Base-by-base conservation (phyloP, 805 yeast genomes). In the Brettanomyces sp. region DNA sequence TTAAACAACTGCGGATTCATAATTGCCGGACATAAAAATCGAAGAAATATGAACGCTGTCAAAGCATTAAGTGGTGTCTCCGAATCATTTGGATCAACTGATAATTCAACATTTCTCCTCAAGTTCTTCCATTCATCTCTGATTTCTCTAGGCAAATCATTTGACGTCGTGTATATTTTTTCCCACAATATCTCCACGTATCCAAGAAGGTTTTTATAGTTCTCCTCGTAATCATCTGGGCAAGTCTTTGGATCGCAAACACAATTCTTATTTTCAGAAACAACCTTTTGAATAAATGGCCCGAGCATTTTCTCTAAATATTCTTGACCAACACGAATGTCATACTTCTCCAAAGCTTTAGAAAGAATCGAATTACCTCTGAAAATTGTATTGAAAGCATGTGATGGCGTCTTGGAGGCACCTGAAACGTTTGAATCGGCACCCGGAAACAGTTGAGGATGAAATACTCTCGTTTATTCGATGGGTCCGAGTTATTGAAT, bases 11-110 rank as follows among this genome's bases (percentile, higher is more conserved):
- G 88, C 0, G 99, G 99, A 56, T 88, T 90, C 57, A 93, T 65
- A 28, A 91, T 76, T 0, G 96, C 95, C 0, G 99, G 98, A 56
- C 96, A 89, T 52, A 89, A 76, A 62, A 82, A 86, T 49, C 96
- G 69, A 49, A 91, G 65, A 59, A 91, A 93, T 11, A 91, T 66
- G 56, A 93, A 85, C 1, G 96, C 89, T 21, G 93, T 76, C 32
- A 90, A 66, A 43, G 95, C 85, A 56, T 89, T 83, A 48, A 83
- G 67, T 0, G 88, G 74, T 8, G 68, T 58, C 5, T 63, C 66
- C 0, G 47, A 43, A 55, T 80, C 83, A 12, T 66, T 70, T 1
- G 81, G 78, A 50, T 75, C 79, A 49, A 78, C 72, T 9, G 77
- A 76, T 37, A 77, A 59, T 53, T 83, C 95, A 23, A 87, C 76